Evolutionary conservation across 192 early-diverging fungal genomes (phyloP), one percentile per base, ranked within the genome.

Genomic region (Linderina pennispora): DNA sequence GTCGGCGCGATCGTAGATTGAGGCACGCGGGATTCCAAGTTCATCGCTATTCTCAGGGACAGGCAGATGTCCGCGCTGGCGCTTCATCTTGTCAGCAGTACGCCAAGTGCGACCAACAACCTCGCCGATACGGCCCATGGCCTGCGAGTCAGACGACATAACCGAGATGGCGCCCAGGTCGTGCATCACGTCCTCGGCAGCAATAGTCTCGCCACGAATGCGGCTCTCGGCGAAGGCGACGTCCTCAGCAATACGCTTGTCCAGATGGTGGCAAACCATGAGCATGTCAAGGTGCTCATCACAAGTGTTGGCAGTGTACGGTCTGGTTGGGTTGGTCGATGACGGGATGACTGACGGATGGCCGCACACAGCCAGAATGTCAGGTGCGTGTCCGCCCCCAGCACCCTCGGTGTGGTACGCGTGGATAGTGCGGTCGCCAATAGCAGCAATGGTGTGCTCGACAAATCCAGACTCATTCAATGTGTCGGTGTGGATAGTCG

Each of bases 241-340:
- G 59, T 98, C 95, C 62, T 98, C 95, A 8, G 95, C 91, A 34
- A 98, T 84, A 43, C 83, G 82, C 64, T 84, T 87, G 48, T 85
- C 87, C 45, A 98, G 73, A 53, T 98, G 95, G 62, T 98, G 95
- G 62, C 95, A 98, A 4, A 96, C 90, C 93, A 96, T 95, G 15
- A 98, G 76, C 95, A 98, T 96, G 53, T 98, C 95, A 17, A 98
- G 78, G 61, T 98, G 95, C 58, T 98, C 95, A 65, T 98, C 95
- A 35, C 94, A 74, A 15, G 95, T 98, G 74, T 98, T 98, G 23
- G 74, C 62, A 36, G 95, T 96, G 56, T 77, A 98, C 3, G 93
- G 92, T n/a, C 93, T 76, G 1, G 95, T 98, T 1, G 95, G 95
- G 36, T 94, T 98, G 20, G 95, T 98, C 28, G 89, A 91, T 11